Evolutionary conservation across 805 yeast genomes (phyloP).

Genomic region (Kazachstania kunashirensis): DNA sequence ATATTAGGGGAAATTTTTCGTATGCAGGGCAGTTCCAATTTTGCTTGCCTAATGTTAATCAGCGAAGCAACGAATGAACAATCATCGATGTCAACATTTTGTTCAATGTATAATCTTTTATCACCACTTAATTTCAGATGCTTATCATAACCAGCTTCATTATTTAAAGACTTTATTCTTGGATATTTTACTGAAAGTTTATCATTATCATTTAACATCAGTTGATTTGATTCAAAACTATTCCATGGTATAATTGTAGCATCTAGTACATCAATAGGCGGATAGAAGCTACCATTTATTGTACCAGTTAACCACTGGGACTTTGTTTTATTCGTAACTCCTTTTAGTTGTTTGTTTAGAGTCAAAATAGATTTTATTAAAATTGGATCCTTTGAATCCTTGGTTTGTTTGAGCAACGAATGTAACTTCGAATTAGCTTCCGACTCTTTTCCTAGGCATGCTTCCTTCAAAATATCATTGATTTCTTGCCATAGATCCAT

Average conservation of each 20-base stretch:
- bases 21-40: slow-evolving; percentile 8
- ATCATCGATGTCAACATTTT: slow-evolving; percentile 34
- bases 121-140: background rate
- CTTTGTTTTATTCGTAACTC: slow-evolving; percentile 7
- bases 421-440: background rate
- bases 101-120: slow-evolving; percentile 11
- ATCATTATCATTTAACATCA: background rate
- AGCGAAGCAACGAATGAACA: slow-evolving; percentile 72
- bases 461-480: slow-evolving; percentile 5
- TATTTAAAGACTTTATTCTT: slow-evolving; percentile 1
- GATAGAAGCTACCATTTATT: slow-evolving; percentile 14
- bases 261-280: slow-evolving; percentile 17
- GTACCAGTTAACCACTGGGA: slow-evolving; percentile 22
- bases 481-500: no score
- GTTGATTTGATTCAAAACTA: background rate
- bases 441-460: slow-evolving; percentile 1
- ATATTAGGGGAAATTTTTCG: slow-evolving; percentile 10
- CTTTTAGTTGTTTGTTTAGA: slow-evolving; percentile 9
- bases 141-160: background rate
- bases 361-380: slow-evolving; percentile 9
- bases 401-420: slow-evolving; percentile 2
- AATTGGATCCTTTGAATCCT: slow-evolving; percentile 8
- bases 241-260: slow-evolving; percentile 20
- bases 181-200: slow-evolving; percentile 8
- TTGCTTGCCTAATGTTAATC: slow-evolving; percentile 37